phyloP scores from a whole-genome alignment of 2,329 filamentous ascomycete species.

The Penicillium sp. region DNA sequence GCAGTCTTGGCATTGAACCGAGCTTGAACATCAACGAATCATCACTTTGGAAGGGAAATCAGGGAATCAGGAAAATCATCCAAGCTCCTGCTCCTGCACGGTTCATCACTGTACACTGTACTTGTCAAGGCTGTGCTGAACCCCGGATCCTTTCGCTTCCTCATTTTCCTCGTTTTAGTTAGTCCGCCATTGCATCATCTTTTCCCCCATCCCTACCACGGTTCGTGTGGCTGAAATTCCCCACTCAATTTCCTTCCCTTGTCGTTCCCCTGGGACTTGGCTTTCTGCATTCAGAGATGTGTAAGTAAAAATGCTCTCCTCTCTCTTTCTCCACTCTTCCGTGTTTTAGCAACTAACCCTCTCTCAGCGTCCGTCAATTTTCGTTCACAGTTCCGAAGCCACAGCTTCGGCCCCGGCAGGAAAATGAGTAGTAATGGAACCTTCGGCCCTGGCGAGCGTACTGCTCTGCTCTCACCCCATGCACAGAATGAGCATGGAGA shows the following conservation, averaged over 20 bases:
- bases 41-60: not conserved
- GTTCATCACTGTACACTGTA: no score
- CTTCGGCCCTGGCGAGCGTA: constrained; percentile 32
- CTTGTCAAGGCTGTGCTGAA: constrained; percentile 8
- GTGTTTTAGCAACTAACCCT: not conserved
- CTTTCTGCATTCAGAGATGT: constrained; percentile 11
- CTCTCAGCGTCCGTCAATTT: constrained; percentile 25
- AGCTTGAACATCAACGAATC: not conserved
- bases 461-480: constrained; percentile 24
- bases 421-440: constrained; percentile 35
- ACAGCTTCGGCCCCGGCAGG: constrained; percentile 26
- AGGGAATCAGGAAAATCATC: no score
- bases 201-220: constrained; percentile 1
- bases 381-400: constrained; percentile 27
- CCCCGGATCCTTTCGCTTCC: not conserved
- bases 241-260: constrained; percentile 8
- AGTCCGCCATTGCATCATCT: not conserved
- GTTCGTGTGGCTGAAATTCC: constrained; percentile 17
- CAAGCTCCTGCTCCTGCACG: constrained; percentile 1
- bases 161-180: not conserved
- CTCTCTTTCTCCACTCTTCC: constrained; percentile 1
- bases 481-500: constrained; percentile 12
- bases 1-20: not conserved
- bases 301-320: constrained; percentile 10
- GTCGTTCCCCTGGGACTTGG: constrained; percentile 9